Conservation (phyloP, 148 eudicot species). For the Persicaria tinctoria region DNA sequence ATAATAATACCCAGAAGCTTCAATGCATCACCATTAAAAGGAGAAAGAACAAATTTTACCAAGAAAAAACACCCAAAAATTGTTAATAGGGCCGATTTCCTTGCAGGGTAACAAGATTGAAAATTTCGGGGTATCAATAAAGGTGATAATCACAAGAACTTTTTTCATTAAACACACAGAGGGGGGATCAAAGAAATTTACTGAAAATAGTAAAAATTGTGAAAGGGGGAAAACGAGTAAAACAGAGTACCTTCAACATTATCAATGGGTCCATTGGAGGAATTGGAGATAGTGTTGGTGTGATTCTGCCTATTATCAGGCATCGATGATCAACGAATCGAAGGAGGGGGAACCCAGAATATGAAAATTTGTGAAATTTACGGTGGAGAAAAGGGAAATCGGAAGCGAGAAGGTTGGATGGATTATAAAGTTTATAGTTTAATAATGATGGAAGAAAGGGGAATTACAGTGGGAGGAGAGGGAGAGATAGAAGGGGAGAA, state of each 20-base stretch:
- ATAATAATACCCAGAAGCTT: background rate
- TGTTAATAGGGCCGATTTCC: background rate
- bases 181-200: background rate
- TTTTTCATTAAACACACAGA: background rate
- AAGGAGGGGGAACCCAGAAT: background rate
- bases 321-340: slow-evolving; percentile 13
- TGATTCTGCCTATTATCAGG: slow-evolving; percentile 17
- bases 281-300: slow-evolving; percentile 4
- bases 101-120: background rate
- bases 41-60: background rate
- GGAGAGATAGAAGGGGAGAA: slow-evolving; percentile 3
- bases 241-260: slow-evolving; percentile 4
- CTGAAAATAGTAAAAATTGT: background rate
- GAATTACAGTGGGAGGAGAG: background rate
- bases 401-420: background rate
- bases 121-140: background rate
- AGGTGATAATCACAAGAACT: background rate
- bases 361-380: background rate
- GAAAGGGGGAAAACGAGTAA: background rate
- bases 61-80: background rate
- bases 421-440: background rate
- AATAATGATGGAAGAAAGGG: background rate
- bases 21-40: background rate
- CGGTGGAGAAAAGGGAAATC: background rate
- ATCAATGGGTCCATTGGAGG: slow-evolving; percentile 6